These are phyloP conservation scores for Lichenothelia convexa DNA, from an alignment of 495 filamentous ascomycete genomes.

Conservation along the genomic window DNA sequence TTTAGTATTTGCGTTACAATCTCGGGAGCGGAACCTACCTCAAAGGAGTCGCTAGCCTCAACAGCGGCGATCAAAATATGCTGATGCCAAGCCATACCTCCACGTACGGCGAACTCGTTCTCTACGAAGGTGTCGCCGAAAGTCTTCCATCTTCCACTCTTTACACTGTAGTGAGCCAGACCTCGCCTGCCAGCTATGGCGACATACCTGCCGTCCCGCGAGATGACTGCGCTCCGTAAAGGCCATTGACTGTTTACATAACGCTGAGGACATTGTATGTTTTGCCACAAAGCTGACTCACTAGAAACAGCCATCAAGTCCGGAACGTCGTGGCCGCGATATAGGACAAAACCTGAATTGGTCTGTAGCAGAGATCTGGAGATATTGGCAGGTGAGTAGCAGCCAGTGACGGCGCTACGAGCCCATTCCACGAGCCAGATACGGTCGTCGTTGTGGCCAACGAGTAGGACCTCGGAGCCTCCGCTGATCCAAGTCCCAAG, in stretches of 20 bases:
- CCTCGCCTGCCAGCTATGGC: conserved; percentile 86
- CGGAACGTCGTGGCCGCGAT: conserved; percentile 78
- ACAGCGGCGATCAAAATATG: conserved; percentile 91
- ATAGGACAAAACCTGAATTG: conserved; percentile 68
- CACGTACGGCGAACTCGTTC: conserved; percentile 77
- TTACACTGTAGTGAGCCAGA: conserved; percentile 87
- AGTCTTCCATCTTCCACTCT: conserved; percentile 87
- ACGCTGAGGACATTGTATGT: conserved; percentile 62
- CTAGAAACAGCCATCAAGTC: conserved; percentile 80
- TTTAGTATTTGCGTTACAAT: neutral
- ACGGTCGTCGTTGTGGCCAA: conserved; percentile 47
- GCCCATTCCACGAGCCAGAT: conserved; percentile 85
- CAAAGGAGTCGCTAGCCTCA: conserved; percentile 63
- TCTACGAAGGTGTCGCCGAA: conserved; percentile 68
- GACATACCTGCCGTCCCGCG: conserved; percentile 81
- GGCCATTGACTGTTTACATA: conserved; percentile 90
- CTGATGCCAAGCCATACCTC: conserved; percentile 97
- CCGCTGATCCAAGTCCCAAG: conserved; percentile 74
- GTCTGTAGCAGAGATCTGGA: conserved; percentile 78
- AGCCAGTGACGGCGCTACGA: conserved; percentile 74
- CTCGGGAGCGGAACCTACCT: conserved; percentile 29
- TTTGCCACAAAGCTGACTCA: conserved; percentile 87
- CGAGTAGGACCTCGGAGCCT: conserved; percentile 66
- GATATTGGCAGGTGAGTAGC: conserved; percentile 77
- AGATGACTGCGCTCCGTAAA: conserved; percentile 67